These are phyloP conservation scores for Petunia hybrid DNA, from an alignment of 305 asterid species.

Conservation along the genomic window DNA sequence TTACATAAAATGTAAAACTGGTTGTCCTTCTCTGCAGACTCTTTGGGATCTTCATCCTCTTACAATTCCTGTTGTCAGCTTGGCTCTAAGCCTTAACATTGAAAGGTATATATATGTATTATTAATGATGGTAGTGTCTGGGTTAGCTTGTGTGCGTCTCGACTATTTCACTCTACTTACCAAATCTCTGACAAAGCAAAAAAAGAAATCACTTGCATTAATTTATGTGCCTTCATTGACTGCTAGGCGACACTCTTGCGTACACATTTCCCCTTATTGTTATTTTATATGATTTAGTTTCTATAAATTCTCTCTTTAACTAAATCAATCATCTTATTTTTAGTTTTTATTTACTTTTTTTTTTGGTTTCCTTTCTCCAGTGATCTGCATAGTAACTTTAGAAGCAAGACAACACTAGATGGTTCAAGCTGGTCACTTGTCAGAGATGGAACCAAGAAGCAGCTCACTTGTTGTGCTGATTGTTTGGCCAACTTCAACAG, in stretches of 20 bases:
- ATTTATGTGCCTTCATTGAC: too few relatives aligned
- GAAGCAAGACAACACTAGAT: conserved; percentile 50
- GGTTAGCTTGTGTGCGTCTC: too few relatives aligned
- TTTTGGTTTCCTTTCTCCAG: conserved; percentile 37
- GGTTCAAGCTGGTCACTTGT: conserved; percentile 49
- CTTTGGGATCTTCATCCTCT: conserved; percentile 89
- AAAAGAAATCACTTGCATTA: too few relatives aligned
- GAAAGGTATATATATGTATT: conserved; percentile 52
- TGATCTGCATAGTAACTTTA: conserved; percentile 48
- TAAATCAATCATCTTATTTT: neutral
- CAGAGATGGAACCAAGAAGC: conserved; percentile 55
- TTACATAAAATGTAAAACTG: conserved; percentile 68
- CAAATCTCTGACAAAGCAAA: too few relatives aligned
- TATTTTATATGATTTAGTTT: neutral
- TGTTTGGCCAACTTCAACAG: conserved; percentile 68
- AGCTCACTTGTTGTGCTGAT: conserved; percentile 74
- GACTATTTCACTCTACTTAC: too few relatives aligned
- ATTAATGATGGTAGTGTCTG: too few relatives aligned
- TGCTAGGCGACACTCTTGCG: too few relatives aligned
- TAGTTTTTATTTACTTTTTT: neutral
- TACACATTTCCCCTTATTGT: neutral
- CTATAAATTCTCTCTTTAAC: neutral
- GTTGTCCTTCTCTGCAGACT: conserved; percentile 79
- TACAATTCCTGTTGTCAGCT: conserved; percentile 55
- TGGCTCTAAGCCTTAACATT: conserved; percentile 73